These are phyloP conservation scores for Spinellus fusiger DNA, from an alignment of 192 early-diverging fungal species.

Conservation along the genomic window DNA sequence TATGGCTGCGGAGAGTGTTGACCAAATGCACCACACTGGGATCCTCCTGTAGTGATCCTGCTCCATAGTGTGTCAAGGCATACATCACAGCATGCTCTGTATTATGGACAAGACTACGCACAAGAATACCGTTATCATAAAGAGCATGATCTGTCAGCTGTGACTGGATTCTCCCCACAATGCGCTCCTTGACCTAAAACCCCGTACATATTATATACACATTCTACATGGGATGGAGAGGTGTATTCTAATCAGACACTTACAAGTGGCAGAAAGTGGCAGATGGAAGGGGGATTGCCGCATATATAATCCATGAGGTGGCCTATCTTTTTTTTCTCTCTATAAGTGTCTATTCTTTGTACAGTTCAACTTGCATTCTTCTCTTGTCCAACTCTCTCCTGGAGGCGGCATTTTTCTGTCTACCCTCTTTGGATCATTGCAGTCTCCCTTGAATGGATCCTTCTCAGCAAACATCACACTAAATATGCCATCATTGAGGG, in stretches of 20 bases:
- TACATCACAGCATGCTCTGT: slow-evolving; percentile 11
- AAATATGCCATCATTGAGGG: slow-evolving; percentile 34
- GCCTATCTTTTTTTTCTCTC: slow-evolving; percentile 2
- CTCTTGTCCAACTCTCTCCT: slow-evolving; percentile 42
- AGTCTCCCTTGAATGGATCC: slow-evolving; percentile 51
- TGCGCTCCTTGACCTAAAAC: slow-evolving; percentile 20
- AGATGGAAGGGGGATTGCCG: slow-evolving; percentile 55
- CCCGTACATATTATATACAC: neutral
- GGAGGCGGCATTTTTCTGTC: slow-evolving; percentile 36
- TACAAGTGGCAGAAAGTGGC: slow-evolving; percentile 47
- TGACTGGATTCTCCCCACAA: slow-evolving; percentile 17
- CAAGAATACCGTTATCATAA: slow-evolving; percentile 19
- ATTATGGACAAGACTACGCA: slow-evolving; percentile 11
- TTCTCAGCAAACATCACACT: slow-evolving; percentile 40
- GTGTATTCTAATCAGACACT: neutral
- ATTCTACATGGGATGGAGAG: neutral
- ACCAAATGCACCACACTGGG: slow-evolving; percentile 10
- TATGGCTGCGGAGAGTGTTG: slow-evolving; percentile 16
- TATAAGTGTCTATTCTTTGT: neutral
- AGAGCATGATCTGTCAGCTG: slow-evolving; percentile 18
- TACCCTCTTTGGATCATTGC: slow-evolving; percentile 43
- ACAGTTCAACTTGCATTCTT: slow-evolving; percentile 34
- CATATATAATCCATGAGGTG: slow-evolving; percentile 50
- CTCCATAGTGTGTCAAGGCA: slow-evolving; percentile 17
- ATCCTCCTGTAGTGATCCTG: slow-evolving; percentile 19